Conservation (phyloP, 352 stramenopile genomes). For the Phytophthora constricta region DNA sequence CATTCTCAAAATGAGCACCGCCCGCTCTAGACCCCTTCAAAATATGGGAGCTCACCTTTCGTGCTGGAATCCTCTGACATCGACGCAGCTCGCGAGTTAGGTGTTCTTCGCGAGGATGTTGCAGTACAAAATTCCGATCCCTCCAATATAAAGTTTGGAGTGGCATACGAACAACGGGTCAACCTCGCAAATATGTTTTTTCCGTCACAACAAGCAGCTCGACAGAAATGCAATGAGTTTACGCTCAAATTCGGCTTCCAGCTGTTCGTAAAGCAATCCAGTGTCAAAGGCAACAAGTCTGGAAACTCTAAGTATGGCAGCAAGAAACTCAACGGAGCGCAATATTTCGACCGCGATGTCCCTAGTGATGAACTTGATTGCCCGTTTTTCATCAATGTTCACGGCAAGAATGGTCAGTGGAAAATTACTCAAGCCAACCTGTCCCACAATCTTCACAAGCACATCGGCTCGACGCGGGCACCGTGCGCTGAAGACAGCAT, state of each 20-base stretch:
- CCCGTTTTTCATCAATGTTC: constrained; percentile 20
- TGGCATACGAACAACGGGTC: no score
- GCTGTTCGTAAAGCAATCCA: constrained; percentile 4
- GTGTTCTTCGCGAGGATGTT: background rate
- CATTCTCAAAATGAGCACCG: no score
- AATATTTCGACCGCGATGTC: constrained; percentile 1
- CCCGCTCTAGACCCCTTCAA: no score
- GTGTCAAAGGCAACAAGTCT: constrained; percentile 9
- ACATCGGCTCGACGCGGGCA: background rate
- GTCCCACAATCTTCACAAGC: constrained; percentile 2
- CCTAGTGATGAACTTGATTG: background rate
- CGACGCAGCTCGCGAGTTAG: background rate
- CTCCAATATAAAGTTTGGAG: background rate
- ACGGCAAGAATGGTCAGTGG: background rate
- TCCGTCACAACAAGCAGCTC: background rate
- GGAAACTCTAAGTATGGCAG: constrained; percentile 12
- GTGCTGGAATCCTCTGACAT: background rate
- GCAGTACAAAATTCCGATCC: background rate
- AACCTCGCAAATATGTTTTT: no score
- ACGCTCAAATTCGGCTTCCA: constrained; percentile 1
- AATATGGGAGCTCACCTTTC: background rate
- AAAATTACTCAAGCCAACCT: constrained; percentile 15
- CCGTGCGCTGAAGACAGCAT: background rate
- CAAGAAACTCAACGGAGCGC: constrained; percentile 8
- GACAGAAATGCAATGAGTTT: background rate